Evolutionary conservation across 1,284 basidiomycete genomes (phyloP), one percentile per base, ranked within the genome.

Genomic region (Omphalotus olearius): DNA sequence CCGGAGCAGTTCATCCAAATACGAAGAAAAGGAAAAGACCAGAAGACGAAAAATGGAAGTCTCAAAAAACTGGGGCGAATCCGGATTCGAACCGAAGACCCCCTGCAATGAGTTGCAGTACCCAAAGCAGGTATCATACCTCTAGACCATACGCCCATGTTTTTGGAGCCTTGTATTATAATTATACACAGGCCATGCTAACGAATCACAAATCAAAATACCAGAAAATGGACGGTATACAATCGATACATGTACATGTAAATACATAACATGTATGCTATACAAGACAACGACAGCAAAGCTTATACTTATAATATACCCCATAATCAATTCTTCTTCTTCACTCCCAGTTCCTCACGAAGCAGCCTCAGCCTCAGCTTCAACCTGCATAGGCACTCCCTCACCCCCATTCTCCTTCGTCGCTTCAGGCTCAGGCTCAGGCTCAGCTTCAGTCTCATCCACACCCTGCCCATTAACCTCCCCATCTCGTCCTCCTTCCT

Each of bases 111-210:
- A 14, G 6, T 10, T 1, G 3, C 11, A 4, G 2, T 2, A 33
- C 47, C 47, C 47, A 49, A 49, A 49, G 47, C 47, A 49, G 28
- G 47, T 49, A 49, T 49, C 47, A 49, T 49, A 49, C 47, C 47
- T 48, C 46, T 48, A 49, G 47, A 49, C 47, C 47, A 49, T 49
- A 49, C 47, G 39, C 47, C 47, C 47, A 30, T 35, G 38, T 40
- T n/a, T 18, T 10, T n/a, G 35, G 35, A 10, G n/a, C n/a, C n/a
- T n/a, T n/a, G n/a, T n/a, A n/a, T n/a, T n/a, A n/a, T n/a, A n/a
- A n/a, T n/a, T n/a, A n/a, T n/a, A n/a, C n/a, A n/a, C n/a, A n/a
- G n/a, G n/a, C n/a, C n/a, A n/a, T n/a, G n/a, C n/a, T n/a, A n/a
- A n/a, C n/a, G n/a, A n/a, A n/a, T n/a, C n/a, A n/a, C n/a, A n/a